Evolutionary conservation across 306 rosid species (phyloP), one percentile per base, ranked within the genome.

Genomic region (Prunus mongolica): DNA sequence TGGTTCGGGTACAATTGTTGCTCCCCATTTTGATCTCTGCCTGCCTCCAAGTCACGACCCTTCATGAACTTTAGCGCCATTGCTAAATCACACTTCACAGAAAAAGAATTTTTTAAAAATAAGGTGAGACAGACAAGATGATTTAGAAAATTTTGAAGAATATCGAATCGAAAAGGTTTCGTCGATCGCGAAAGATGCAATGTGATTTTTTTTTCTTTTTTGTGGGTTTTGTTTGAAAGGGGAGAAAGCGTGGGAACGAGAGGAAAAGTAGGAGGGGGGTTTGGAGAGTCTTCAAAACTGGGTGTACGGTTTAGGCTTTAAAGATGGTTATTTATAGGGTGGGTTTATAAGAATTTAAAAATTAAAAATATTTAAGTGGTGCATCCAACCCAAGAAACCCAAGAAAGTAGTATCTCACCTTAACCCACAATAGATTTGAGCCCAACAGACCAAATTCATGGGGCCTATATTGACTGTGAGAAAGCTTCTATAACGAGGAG

Each of bases 21-120:
- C 12, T 38, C 44, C 44, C 65, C 70, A 25, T 25, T 32, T 9
- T 32, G 55, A 25, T 61, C 44, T 38, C 44, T 38, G 44, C 44
- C 62, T 5, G 54, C 24, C 63, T 81, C 85, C 1, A 84, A 0
- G 47, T 84, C 85, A 27, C 77, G 57, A 38, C 44, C 12, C 67
- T 45, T 76, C 45, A 16, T 45, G 56, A 64, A 20, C 15, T 6
- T 22, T 52, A 25, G 27, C 51, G 22, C 67, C 45, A 63, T 63
- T 28, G 46, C 16, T 15, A 34, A 61, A 38, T 32, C 41, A 28
- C 19, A 66, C 16, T 34, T 32, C 50, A 34, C 10, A 38, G 44
- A 38, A 38, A 38, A 38, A 38, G 2, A 38, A 38, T 6, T 38
- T 38, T 6, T 1, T 7, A 7, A 34, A 38, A 38, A 38, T 38